Base-by-base conservation (phyloP, 2,329 filamentous ascomycete species). In the Nakataea oryzae region DNA sequence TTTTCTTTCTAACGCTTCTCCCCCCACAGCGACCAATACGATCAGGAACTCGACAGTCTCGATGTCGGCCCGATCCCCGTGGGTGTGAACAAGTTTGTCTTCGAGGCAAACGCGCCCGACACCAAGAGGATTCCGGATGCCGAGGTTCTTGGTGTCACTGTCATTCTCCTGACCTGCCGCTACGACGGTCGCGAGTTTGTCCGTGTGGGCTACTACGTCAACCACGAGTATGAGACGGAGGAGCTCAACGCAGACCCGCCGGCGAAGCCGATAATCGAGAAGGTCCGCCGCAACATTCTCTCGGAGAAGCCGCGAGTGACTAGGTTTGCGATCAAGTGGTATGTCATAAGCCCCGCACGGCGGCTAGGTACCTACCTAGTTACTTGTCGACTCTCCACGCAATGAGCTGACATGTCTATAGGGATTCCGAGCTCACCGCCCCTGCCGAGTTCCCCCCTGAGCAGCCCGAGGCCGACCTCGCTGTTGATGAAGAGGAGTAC, bases 291-390 rank as follows among this genome's bases (percentile, higher is more conserved):
- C 69, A 97, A 96, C 72, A 90, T 99, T 60, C 84, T 99, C 50
- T 92, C 93, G 3, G 93, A 97, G 78, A 99, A 99, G 84, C 95
- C 95, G 14, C 86, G 95, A 76, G 95, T 99, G 60, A 99, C 95
- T 32, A 87, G 95, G 66, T 99, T 99, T 72, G 92, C 93, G 57
- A 99, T 99, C 78, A 99, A 99, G 79, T 99, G 95, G 95, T 96
- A 83, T 63, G 84, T 76, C 58, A 50, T 26, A 17, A n/a, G 21
- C 41, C 8, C 8, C 41, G n/a, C 34, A n/a, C 41, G 9, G 24
- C 41, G 24, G 13, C 21, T 3, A 47, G n/a, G 1, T n/a, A 17
- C 21, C 21, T 9, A 4, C 2, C 41, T 57, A 1, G 60, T 47
- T 28, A 30, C 14, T n/a, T 24, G 7, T 63, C 27, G 29, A 21